Conservation (phyloP, 2,329 filamentous ascomycete genomes). For the Phaeoacremonium minimum region DNA sequence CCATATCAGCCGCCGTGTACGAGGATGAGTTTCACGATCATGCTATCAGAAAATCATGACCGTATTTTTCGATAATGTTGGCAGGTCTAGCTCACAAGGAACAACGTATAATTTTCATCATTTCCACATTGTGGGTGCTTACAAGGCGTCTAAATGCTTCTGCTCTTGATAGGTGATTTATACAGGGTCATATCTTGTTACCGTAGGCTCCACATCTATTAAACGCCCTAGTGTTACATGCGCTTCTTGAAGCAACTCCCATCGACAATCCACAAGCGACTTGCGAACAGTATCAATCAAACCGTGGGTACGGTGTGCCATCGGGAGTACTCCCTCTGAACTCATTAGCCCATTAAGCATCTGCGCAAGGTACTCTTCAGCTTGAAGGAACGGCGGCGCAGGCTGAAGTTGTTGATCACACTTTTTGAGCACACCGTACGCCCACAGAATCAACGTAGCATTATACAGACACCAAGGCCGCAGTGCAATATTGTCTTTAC, state of each 20-base stretch:
- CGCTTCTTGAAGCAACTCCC: background rate
- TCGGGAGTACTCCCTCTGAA: background rate
- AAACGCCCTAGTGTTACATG: background rate
- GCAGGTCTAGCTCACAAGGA: no score
- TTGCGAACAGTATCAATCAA: background rate
- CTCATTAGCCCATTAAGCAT: background rate
- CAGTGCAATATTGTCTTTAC: slow-evolving; percentile 1
- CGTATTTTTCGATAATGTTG: no score
- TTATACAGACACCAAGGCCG: slow-evolving; percentile 1
- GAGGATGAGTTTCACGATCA: no score
- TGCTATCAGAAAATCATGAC: no score
- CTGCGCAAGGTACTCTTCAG: background rate
- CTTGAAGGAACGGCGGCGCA: no score
- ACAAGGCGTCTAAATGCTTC: no score
- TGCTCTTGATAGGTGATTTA: no score
- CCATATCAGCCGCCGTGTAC: no score
- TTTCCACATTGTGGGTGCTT: no score
- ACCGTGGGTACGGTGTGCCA: background rate
- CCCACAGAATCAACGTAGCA: background rate
- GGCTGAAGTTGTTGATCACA: background rate
- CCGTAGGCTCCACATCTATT: no score
- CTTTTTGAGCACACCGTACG: background rate
- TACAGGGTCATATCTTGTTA: no score
- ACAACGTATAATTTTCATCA: no score
- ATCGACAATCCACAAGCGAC: background rate